phyloP scores from a whole-genome alignment of 768 basidiomycete species.

The Pilatotrama ljubarskyi region DNA sequence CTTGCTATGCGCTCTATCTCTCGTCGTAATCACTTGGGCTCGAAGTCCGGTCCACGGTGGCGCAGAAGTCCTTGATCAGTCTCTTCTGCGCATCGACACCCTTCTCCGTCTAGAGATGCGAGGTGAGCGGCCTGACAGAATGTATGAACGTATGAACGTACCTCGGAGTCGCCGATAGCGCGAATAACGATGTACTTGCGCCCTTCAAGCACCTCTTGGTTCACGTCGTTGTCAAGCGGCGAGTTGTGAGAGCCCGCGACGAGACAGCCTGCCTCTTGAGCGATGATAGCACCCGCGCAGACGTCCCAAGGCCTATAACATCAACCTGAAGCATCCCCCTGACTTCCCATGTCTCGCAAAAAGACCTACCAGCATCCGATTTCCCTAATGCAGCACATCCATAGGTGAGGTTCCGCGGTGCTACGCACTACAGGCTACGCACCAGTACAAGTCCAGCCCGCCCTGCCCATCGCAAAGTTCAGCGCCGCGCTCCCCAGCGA shows the following conservation, averaged over 20 bases:
- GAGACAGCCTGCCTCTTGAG: conserved; percentile 83
- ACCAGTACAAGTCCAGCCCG: conserved; percentile 87
- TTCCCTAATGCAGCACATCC: conserved; percentile 72
- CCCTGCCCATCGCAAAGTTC: conserved; percentile 82
- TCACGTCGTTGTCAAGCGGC: conserved; percentile 49
- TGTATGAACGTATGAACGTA: too few relatives aligned
- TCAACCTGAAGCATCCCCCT: neutral
- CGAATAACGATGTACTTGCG: conserved; percentile 82
- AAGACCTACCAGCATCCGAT: conserved; percentile 73
- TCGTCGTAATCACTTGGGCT: too few relatives aligned
- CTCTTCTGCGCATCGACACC: conserved; percentile 72
- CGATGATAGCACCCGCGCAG: conserved; percentile 87
- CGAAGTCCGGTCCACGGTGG: conserved; percentile 73
- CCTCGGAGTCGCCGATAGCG: conserved; percentile 60
- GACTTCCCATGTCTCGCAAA: neutral
- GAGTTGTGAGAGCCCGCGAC: conserved; percentile 66
- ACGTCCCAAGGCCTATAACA: conserved; percentile 77
- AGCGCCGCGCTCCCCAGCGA: conserved; percentile 83
- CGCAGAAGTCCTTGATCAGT: conserved; percentile 84
- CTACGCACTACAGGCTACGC: conserved; percentile 31
- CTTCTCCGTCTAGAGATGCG: conserved; percentile 64
- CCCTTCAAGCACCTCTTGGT: conserved; percentile 69
- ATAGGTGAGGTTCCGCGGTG: too few relatives aligned
- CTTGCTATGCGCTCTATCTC: neutral
- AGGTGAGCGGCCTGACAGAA: too few relatives aligned